Percentiles rank a stretch among this genome's conserved stretches.
Evolutionary conservation across 495 filamentous ascomycete species (phyloP).

Genomic region (Talaromyces ruber): DNA sequence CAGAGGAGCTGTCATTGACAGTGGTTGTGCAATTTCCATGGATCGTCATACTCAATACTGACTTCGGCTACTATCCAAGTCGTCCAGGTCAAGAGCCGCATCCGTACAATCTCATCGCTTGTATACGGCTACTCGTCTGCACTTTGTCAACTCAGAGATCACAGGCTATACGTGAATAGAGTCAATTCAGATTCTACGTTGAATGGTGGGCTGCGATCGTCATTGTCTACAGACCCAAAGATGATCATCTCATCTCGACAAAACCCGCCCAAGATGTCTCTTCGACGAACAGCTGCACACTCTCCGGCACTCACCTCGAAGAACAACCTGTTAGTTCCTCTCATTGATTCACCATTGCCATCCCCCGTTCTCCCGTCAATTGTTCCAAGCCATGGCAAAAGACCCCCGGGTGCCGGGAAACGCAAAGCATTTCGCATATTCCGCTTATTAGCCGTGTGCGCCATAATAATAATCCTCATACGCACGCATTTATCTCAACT

Average conservation of each 20-base stretch:
- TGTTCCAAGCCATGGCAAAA: slow-evolving; percentile 51
- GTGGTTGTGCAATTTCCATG: background rate
- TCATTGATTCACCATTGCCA: slow-evolving; percentile 52
- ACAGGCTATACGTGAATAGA: background rate
- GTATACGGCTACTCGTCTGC: background rate
- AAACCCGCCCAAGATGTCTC: slow-evolving; percentile 11
- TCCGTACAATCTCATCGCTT: background rate
- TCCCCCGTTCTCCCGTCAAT: slow-evolving; percentile 58
- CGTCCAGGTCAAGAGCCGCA: background rate
- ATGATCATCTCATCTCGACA: slow-evolving; percentile 15
- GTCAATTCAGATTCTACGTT: background rate
- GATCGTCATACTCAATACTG: background rate
- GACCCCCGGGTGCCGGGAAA: slow-evolving; percentile 27
- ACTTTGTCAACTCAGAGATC: background rate
- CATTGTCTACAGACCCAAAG: background rate
- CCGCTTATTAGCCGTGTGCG: slow-evolving; percentile 35
- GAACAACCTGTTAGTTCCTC: slow-evolving; percentile 5
- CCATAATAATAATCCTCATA: slow-evolving; percentile 13
- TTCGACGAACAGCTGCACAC: slow-evolving; percentile 9
- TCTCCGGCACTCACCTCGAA: slow-evolving; percentile 4
- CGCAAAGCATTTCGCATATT: slow-evolving; percentile 40
- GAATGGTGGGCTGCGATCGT: background rate
- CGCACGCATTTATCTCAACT: slow-evolving; percentile 3
- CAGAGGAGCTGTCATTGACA: background rate
- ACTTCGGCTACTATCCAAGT: background rate